Evolutionary conservation across 306 rosid species (phyloP), one percentile per base, ranked within the genome.

Genomic region (Medicago arabica): DNA sequence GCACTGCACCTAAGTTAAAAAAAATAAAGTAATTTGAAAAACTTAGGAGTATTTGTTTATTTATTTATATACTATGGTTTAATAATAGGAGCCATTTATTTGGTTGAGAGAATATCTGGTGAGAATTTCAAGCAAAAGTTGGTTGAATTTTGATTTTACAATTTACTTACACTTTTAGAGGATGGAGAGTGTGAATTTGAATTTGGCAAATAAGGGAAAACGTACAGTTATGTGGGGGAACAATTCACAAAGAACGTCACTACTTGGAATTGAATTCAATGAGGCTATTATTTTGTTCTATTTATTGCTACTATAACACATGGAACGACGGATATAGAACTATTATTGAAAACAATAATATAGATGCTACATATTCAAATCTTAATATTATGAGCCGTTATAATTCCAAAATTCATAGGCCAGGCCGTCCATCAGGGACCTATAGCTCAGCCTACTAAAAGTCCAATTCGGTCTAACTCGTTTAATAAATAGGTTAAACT

Each of bases 141-240:
- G 28, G 12, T 44, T 55, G 71, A 58, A 71, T 71, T 62, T 72
- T 67, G 40, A 74, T 34, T 68, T 47, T 15, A 44, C 25, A 23
- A 18, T 39, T 25, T 39, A 28, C 4, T 28, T 34, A 34, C 6
- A 49, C 18, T 40, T 55, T 25, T 5, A 47, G 57, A 65, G 39
- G 49, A 58, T 57, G 68, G 58, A 18, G 28, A 18, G 11, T 21
- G 2, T 60, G 47, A 9, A n/a, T 49, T 44, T 38, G 40, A 41
- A 55, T 71, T 61, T 72, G 69, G 75, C 51, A 76, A 75, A 79
- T 71, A 25, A 63, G 80, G 80, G 17, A 58, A 54, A 55, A 55
- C 0, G 19, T 9, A 9, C 9, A 44, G 39, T 10, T 46, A 21
- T 15, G 54, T 69, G 69, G 21, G 69, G 75, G 80, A 54, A 39